These are phyloP conservation scores for Schizosaccharomyces octosporus DNA, from an alignment of 805 yeast genomes.

Conservation along the genomic window DNA sequence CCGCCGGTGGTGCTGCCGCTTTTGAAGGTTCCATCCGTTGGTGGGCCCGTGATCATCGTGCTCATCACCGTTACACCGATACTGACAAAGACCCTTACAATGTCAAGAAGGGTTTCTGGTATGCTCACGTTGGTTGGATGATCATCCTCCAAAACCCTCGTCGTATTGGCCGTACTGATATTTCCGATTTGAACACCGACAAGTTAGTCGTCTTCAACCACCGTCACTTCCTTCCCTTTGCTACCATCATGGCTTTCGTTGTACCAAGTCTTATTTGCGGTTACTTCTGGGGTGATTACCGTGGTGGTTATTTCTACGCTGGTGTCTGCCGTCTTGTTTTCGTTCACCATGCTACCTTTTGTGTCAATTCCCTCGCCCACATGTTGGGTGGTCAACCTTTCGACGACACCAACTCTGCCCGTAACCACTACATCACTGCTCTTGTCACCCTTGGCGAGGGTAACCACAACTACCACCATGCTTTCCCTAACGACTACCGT, in stretches of 20 bases:
- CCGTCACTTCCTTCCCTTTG: constrained; percentile 36
- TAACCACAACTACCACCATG: constrained; percentile 82
- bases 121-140: constrained; percentile 80
- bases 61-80: constrained; percentile 75
- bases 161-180: constrained; percentile 39
- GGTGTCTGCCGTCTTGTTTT: constrained; percentile 48
- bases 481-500: constrained; percentile 76
- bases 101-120: constrained; percentile 53
- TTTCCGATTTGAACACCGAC: constrained; percentile 37
- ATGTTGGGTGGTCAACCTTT: constrained; percentile 47
- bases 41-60: constrained; percentile 69
- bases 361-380: constrained; percentile 69
- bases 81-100: constrained; percentile 75
- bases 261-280: constrained; percentile 47
- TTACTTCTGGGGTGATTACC: constrained; percentile 42
- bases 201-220: constrained; percentile 42
- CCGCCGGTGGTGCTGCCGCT: constrained; percentile 42
- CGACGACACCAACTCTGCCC: constrained; percentile 49
- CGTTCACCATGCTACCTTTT: constrained; percentile 59
- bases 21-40: constrained; percentile 54
- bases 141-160: constrained; percentile 40
- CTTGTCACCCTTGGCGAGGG: constrained; percentile 72
- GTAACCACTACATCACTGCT: constrained; percentile 38
- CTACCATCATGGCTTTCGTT: constrained; percentile 26
- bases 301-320: constrained; percentile 56